phyloP scores from a whole-genome alignment of 768 basidiomycete species.

The Tricholoma hemisulphureum region DNA sequence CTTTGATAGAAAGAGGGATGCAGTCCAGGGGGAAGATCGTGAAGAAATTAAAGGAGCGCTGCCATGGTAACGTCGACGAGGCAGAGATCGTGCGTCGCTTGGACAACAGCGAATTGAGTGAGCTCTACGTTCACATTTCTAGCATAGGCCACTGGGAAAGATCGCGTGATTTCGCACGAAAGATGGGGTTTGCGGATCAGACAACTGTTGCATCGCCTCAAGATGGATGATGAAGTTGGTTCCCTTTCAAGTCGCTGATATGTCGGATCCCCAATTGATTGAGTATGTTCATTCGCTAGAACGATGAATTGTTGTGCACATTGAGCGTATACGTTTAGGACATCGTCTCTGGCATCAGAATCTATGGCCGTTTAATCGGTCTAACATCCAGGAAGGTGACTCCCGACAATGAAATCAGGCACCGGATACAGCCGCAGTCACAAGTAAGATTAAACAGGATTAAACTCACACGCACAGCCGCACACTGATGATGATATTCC shows the following conservation, averaged over 20 bases:
- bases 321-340: too few relatives aligned
- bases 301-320: too few relatives aligned
- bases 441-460: too few relatives aligned
- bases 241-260: neutral
- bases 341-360: too few relatives aligned
- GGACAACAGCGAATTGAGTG: slow-evolving; percentile 39
- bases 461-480: too few relatives aligned
- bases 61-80: slow-evolving; percentile 28
- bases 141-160: slow-evolving; percentile 12
- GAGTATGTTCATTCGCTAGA: neutral
- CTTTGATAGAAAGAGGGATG: slow-evolving; percentile 7
- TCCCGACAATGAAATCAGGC: neutral
- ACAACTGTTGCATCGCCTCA: neutral
- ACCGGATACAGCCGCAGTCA: too few relatives aligned
- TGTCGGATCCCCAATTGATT: too few relatives aligned
- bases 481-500: too few relatives aligned
- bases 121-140: slow-evolving; percentile 30
- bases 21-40: slow-evolving; percentile 34
- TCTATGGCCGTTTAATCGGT: too few relatives aligned
- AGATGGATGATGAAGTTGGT: neutral
- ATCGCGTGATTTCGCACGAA: slow-evolving; percentile 10
- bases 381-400: too few relatives aligned
- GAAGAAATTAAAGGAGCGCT: slow-evolving; percentile 35
- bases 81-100: slow-evolving; percentile 38
- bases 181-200: slow-evolving; percentile 14